Evolutionary conservation across 306 rosid species (phyloP).

Genomic region (Ormosia semicastrata): DNA sequence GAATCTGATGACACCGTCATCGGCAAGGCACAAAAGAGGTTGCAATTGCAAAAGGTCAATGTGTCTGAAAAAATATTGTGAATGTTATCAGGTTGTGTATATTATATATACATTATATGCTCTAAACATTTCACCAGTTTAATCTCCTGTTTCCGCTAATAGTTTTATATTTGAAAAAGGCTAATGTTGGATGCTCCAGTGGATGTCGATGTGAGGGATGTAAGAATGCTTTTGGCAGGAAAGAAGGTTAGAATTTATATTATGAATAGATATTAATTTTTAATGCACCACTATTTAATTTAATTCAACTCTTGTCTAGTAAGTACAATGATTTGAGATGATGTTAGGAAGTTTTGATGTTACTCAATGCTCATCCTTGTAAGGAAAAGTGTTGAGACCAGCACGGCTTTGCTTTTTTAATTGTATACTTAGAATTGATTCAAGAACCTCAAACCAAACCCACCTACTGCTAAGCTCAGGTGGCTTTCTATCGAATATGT

Average conservation of each 20-base stretch:
- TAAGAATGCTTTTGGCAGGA: slow-evolving; percentile 57
- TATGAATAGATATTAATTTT: slow-evolving; percentile 13
- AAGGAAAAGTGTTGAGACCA: not conserved
- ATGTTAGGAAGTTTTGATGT: not conserved
- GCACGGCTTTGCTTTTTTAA: not conserved
- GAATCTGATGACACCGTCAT: slow-evolving; percentile 50
- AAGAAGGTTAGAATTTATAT: slow-evolving; percentile 50
- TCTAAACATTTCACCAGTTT: slow-evolving; percentile 9
- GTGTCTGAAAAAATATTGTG: slow-evolving; percentile 79
- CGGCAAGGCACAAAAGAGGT: slow-evolving; percentile 72
- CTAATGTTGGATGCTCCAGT: slow-evolving; percentile 68
- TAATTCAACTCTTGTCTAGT: not conserved
- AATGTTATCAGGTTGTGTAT: slow-evolving; percentile 71
- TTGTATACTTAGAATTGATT: not conserved
- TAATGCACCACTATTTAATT: not conserved
- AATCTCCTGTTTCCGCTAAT: slow-evolving; percentile 2
- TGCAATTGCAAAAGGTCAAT: slow-evolving; percentile 76
- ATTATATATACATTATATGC: not conserved
- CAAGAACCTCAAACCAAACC: slow-evolving; percentile 8
- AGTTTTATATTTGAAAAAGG: slow-evolving; percentile 34
- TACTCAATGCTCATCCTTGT: not conserved
- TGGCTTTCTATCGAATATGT: not conserved
- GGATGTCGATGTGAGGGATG: slow-evolving; percentile 78
- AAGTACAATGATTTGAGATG: not conserved
- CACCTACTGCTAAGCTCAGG: not conserved